Evolutionary conservation across 1,284 basidiomycete species (phyloP).

Genomic region (Paramarasmius palmivorus): DNA sequence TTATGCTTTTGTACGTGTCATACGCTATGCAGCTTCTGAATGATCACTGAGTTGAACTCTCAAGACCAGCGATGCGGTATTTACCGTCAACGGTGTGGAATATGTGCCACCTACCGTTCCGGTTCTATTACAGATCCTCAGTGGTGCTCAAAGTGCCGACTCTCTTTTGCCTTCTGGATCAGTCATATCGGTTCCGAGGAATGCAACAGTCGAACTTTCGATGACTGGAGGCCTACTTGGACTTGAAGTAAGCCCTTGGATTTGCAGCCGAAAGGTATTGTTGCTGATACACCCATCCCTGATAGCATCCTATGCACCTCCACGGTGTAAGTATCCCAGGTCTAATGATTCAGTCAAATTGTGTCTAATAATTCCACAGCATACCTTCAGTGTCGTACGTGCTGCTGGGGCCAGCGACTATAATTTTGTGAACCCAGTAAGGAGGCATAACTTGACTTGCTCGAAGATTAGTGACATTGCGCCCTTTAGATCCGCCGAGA

Average conservation of each 20-base stretch:
- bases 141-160: conserved; percentile 27
- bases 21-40: conserved; percentile 27
- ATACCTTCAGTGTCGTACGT: conserved; percentile 35
- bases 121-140: conserved; percentile 24
- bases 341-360: not conserved
- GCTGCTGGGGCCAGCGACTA: too few relatives aligned
- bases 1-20: not conserved
- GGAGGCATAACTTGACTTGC: conserved; percentile 36
- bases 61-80: not conserved
- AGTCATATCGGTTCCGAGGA: conserved; percentile 28
- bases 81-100: conserved; percentile 9
- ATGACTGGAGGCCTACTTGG: conserved; percentile 7
- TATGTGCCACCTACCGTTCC: conserved; percentile 13
- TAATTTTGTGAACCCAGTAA: conserved; percentile 22
- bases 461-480: conserved; percentile 35
- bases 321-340: conserved; percentile 27
- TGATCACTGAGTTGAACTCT: conserved; percentile 17
- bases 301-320: conserved; percentile 33
- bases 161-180: conserved; percentile 23
- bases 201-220: conserved; percentile 32
- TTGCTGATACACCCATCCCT: too few relatives aligned
- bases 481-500: conserved; percentile 28
- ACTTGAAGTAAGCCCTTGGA: too few relatives aligned
- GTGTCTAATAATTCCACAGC: conserved; percentile 18
- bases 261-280: too few relatives aligned